Percentiles rank a stretch among this genome's conserved stretches.
Evolutionary conservation across 306 rosid genomes (phyloP).

Genomic region (Mimosa bimucronata): DNA sequence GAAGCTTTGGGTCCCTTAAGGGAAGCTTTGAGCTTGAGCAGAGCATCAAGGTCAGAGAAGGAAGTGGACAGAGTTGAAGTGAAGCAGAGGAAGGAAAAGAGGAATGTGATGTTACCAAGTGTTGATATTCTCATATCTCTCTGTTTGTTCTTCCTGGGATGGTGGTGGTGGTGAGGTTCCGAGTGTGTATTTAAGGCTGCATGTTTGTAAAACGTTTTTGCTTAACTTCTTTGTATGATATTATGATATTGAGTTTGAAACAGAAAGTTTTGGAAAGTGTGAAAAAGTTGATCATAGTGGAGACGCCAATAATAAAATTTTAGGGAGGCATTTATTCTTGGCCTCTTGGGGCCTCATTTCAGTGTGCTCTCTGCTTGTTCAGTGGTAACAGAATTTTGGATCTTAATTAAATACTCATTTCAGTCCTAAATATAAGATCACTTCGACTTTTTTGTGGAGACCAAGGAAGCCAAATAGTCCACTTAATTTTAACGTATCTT

Average conservation of each 20-base stretch:
- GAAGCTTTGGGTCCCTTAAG: conserved; percentile 44
- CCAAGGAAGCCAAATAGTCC: no score
- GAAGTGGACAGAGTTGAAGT: conserved; percentile 32
- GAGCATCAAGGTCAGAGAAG: conserved; percentile 52
- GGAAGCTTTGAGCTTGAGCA: conserved; percentile 64
- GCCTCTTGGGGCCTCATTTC: not conserved
- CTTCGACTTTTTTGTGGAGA: no score
- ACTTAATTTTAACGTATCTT: no score
- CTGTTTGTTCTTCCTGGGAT: not conserved
- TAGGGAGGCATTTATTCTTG: not conserved
- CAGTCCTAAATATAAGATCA: no score
- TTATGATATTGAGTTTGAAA: no score
- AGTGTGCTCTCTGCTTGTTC: no score
- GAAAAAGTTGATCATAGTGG: not conserved
- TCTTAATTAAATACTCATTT: not conserved
- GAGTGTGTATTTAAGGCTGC: not conserved
- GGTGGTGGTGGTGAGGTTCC: not conserved
- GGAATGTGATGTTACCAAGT: not conserved
- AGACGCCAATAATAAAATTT: not conserved
- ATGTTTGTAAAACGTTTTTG: not conserved
- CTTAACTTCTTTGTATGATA: not conserved
- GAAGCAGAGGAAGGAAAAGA: conserved; percentile 29
- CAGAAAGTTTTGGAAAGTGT: no score
- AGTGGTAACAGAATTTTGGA: no score
- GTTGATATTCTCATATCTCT: not conserved